Evolutionary conservation across 306 rosid species (phyloP).

Genomic region (Prunus davidiana): DNA sequence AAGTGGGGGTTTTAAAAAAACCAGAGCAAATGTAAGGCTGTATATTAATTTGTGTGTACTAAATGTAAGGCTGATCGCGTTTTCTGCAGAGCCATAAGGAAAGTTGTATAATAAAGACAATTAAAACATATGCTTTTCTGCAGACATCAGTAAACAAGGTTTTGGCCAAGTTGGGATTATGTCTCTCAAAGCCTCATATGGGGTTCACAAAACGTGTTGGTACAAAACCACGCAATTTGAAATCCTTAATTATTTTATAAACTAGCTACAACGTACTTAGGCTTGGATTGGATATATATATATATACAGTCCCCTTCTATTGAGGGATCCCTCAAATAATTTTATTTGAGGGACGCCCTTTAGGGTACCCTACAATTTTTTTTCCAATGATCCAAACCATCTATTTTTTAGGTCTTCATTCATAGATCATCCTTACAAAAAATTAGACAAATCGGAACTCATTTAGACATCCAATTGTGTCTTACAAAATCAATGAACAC

Average conservation of each 20-base stretch:
- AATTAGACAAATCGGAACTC: too few relatives aligned
- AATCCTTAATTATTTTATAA: constrained; percentile 9
- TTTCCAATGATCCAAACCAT: too few relatives aligned
- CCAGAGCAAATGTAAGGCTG: constrained; percentile 18
- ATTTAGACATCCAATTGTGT: too few relatives aligned
- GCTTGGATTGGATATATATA: neutral
- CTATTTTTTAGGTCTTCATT: too few relatives aligned
- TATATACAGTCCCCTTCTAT: too few relatives aligned
- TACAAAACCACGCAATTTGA: constrained; percentile 31
- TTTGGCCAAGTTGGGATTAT: constrained; percentile 7
- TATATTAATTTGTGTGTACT: too few relatives aligned
- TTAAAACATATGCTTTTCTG: neutral
- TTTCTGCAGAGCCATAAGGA: neutral
- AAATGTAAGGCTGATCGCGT: too few relatives aligned
- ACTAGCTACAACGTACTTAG: neutral
- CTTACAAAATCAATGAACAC: too few relatives aligned
- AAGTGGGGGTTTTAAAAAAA: neutral
- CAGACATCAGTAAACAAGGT: constrained; percentile 1
- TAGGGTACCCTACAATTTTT: too few relatives aligned
- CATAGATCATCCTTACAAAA: too few relatives aligned
- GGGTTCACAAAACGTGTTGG: constrained; percentile 41
- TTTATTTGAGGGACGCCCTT: too few relatives aligned
- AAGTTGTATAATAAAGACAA: constrained; percentile 12
- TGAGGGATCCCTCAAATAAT: too few relatives aligned
- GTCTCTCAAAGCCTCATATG: constrained; percentile 1